phyloP scores from a whole-genome alignment of 805 yeast species.

The Lipomyces mesembrius region DNA sequence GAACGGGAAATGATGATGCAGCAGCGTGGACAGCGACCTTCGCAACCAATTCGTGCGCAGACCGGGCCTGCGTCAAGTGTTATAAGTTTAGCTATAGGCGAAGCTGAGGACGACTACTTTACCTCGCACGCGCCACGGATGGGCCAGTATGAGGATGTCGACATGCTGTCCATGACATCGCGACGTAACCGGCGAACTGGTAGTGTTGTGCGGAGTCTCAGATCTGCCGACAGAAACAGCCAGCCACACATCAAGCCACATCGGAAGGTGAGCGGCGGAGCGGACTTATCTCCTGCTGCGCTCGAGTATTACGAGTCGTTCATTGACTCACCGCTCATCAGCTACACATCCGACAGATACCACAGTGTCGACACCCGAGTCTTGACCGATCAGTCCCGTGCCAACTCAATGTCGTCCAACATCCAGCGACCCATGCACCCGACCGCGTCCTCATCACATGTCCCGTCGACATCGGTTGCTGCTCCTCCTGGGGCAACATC shows the following conservation, averaged over 20 bases:
- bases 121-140: background rate
- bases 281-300: constrained; percentile 8
- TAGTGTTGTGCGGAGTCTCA: constrained; percentile 10
- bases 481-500: constrained; percentile 2
- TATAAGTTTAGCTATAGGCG: constrained; percentile 6
- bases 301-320: constrained; percentile 31
- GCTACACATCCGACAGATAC: constrained; percentile 35
- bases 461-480: background rate
- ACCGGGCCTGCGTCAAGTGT: constrained; percentile 10
- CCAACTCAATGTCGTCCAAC: constrained; percentile 33
- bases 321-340: constrained; percentile 28
- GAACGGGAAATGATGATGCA: constrained; percentile 25
- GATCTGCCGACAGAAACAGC: constrained; percentile 9
- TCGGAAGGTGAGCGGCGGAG: constrained; percentile 19
- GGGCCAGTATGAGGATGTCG: constrained; percentile 23
- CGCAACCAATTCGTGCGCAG: constrained; percentile 7
- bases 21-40: constrained; percentile 13
- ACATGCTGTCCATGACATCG: constrained; percentile 32
- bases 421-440: constrained; percentile 26
- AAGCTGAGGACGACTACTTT: constrained; percentile 24
- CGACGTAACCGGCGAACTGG: constrained; percentile 29
- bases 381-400: constrained; percentile 34
- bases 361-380: constrained; percentile 29
- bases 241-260: constrained; percentile 4
- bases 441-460: constrained; percentile 10